Conservation (phyloP, 2,329 filamentous ascomycete species). For the Paraphoma sp. region DNA sequence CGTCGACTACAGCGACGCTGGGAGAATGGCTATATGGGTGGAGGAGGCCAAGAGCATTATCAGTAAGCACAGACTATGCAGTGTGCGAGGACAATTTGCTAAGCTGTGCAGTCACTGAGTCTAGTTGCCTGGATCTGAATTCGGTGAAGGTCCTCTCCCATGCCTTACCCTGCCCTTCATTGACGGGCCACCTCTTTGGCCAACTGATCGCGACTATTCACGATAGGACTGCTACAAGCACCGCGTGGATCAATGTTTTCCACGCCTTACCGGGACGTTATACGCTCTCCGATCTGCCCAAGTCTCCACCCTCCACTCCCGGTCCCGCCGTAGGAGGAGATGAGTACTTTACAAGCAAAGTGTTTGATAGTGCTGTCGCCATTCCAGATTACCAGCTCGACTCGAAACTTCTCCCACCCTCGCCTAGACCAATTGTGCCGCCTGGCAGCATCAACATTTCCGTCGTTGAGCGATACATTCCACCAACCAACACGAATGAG, state of each 20-base stretch:
- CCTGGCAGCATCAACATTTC: slow-evolving; percentile 67
- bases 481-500: slow-evolving; percentile 65
- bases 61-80: slow-evolving; percentile 30
- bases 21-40: slow-evolving; percentile 41
- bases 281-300: slow-evolving; percentile 66
- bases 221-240: slow-evolving; percentile 58
- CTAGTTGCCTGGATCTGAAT: slow-evolving; percentile 41
- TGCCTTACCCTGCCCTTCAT: slow-evolving; percentile 63
- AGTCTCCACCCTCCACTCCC: slow-evolving; percentile 68
- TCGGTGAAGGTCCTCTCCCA: slow-evolving; percentile 66
- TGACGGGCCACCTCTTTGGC: slow-evolving; percentile 59
- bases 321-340: slow-evolving; percentile 58
- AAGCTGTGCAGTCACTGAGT: slow-evolving; percentile 36
- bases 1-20: slow-evolving; percentile 25
- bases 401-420: slow-evolving; percentile 56
- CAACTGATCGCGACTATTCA: slow-evolving; percentile 64
- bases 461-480: slow-evolving; percentile 70
- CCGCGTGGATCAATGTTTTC: slow-evolving; percentile 68
- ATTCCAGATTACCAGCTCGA: slow-evolving; percentile 65
- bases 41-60: slow-evolving; percentile 38
- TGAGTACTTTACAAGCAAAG: slow-evolving; percentile 67
- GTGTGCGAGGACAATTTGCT: slow-evolving; percentile 4
- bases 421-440: slow-evolving; percentile 64
- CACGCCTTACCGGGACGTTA: slow-evolving; percentile 69
- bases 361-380: slow-evolving; percentile 68